Base-by-base conservation (phyloP, 306 rosid species). In the Gynostemma pentaphyllum region DNA sequence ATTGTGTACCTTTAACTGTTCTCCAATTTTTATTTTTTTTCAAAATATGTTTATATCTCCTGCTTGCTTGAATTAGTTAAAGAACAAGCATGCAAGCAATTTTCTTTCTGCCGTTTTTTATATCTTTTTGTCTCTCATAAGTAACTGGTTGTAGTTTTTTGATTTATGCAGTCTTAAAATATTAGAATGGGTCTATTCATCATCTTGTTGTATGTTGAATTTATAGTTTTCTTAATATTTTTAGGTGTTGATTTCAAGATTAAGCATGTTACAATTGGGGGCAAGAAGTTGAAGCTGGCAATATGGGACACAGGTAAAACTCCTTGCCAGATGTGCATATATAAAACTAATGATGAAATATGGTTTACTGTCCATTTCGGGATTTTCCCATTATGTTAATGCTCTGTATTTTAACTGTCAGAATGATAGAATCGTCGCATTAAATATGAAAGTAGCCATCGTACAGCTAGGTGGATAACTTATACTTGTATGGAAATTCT, bases 231-330 rank as follows among this genome's bases (percentile, higher is more conserved):
- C 11, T 60, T 44, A 36, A 39, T 18, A 36, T 13, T 39, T 76
- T 75, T 68, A 84, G 97, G 97, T 78, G 97, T 90, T 26, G 97
- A 90, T 73, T 90, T 90, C 72, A 90, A 90, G 70, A 75, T 90
- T 24, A 90, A 87, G 66, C 74, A 79, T 71, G 83, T 80, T 26
- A 72, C 75, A 15, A 4, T 64, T 52, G 80, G 89, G 27, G 95
- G 94, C 13, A 90, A 90, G 65, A 84, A 81, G 73, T 73, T 90
- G 76, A 90, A 87, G 74, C 94, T 90, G 67, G 94, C 95, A 24
- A 87, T 90, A 54, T 90, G 97, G 95, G 97, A 90, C 77, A 90
- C 94, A 74, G 97, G 95, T 87, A 67, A 14, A 19, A 9, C 10
- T n/a, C n/a, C 28, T 37, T 59, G 4, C 32, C 6, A 5, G 36